Base-by-base conservation (phyloP, 2,329 filamentous ascomycete species). In the Fusarium protoensiforme region DNA sequence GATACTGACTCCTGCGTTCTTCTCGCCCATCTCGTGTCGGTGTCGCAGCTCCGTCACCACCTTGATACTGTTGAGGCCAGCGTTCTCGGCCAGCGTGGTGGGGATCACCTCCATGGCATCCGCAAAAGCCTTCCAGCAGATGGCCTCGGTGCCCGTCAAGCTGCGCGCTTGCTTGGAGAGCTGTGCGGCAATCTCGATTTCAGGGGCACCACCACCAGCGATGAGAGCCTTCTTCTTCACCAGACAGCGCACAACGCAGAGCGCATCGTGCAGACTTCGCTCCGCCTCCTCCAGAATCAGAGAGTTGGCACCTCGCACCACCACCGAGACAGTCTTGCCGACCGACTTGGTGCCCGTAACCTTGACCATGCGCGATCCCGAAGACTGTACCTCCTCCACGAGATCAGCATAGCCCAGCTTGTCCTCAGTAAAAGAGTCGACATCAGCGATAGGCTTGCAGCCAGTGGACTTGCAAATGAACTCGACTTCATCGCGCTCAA, bases 221-320 rank as follows among this genome's bases (percentile, higher is more conserved):
- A 99, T 97, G 65, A 99, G 90, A n/a, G 96, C 96, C 86, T 97
- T 97, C 91, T 98, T 99, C 91, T 99, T 99, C 77, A 99, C 96
- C 69, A 99, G 86, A 81, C 96, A 99, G 78, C 96, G 93, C 78
- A 99, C 95, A 59, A 98, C 96, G 82, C 96, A 99, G 74, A 98
- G 94, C 33, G 96, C 96, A 79, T 99, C 96, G 88, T 99, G 96
- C 64, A 99, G 89, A 76, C 93, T 96, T 78, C 96, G 94, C 88
- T 98, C 96, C 1, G 96, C 97, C 85, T 99, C 96, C 81, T 99
- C 96, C 58, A 99, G 88, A 80, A 99, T 98, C 74, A 99, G 88
- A 68, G 88, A 90, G 88, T 99, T 99, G 82, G 96, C 96, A 76
- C 96, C 96, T 71, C 96, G 93, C 79, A 95, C 95, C 67, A 99